These are phyloP conservation scores for Calocera cornea DNA, from an alignment of 768 basidiomycete genomes.

Conservation along the genomic window DNA sequence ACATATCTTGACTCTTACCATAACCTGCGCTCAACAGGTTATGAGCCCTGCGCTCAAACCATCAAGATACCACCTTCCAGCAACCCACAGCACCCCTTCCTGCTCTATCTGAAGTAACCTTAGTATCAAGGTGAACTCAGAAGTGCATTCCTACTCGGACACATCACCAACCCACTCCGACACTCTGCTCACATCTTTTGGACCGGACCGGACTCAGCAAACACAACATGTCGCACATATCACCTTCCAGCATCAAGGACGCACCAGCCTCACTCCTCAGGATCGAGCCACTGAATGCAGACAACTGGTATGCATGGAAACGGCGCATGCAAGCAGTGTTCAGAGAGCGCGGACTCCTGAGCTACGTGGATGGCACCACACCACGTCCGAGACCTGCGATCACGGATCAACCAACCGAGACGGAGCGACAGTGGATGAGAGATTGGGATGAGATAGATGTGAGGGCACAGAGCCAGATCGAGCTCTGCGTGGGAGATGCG, in stretches of 20 bases:
- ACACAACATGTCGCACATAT: neutral
- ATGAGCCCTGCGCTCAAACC: neutral
- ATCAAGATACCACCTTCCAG: neutral
- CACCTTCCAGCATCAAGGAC: neutral
- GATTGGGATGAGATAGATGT: constrained; percentile 23
- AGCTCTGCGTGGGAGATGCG: constrained; percentile 20
- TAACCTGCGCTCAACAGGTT: too few species aligned
- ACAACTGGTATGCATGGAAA: constrained; percentile 13
- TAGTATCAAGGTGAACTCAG: neutral
- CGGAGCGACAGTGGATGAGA: constrained; percentile 1
- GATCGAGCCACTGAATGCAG: constrained; percentile 7
- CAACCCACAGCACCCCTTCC: neutral
- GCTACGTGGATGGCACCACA: constrained; percentile 1
- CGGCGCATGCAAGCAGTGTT: constrained; percentile 9
- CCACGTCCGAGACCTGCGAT: neutral
- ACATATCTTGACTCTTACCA: too few species aligned
- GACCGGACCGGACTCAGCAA: neutral
- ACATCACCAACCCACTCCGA: neutral
- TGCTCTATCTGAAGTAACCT: neutral
- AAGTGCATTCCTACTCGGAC: neutral
- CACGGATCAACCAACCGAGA: neutral
- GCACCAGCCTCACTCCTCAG: neutral
- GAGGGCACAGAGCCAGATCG: constrained; percentile 23
- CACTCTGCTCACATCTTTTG: neutral
- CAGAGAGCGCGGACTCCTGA: constrained; percentile 5